Evolutionary conservation across 768 basidiomycete species (phyloP), one percentile per base, ranked within the genome.

Genomic region (Rhizopogon vulgaris): DNA sequence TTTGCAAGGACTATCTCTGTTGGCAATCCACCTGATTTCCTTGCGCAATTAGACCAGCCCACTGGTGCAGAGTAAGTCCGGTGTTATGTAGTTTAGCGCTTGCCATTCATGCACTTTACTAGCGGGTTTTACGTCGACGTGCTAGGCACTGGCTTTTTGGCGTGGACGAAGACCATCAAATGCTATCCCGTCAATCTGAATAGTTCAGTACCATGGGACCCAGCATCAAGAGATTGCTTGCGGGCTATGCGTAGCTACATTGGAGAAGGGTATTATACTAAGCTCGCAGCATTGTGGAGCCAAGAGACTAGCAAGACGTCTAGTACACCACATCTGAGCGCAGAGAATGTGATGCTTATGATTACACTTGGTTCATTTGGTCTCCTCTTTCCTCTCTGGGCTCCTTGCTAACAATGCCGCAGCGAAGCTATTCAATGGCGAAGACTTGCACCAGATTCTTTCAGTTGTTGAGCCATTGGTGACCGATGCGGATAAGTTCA

Each of bases 241-340:
- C 62, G 74, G 22, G 76, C 78, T 12, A 77, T 93, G 54, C 66
- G 67, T 34, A 69, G 74, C 34, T 62, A 71, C 10, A 67, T 83
- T 17, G 59, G 61, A n/a, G 69, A 70, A 43, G 74, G 74, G 1
- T 91, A 85, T 71, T 84, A 87, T 61, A 60, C 71, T 24, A 76
- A 80, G 55, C 67, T 94, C 15, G 73, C 79, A 22, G 64, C 70
- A 10, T 73, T 90, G 9, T 93, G 90, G 83, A 76, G 84, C 28
- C 90, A 94, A 69, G 93, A 95, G 67, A 87, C 87, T 24, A 78
- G 75, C 51, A 81, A 78, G 64, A 76, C 69, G 46, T 64, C 74
- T 25, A 69, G 72, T 10, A 67, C 67, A 41, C 71, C 82, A 6
- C 84, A 87, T 47, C 60, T 89, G 38, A 76, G 88, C 49, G 62